Evolutionary conservation across 1,139 yeast species (phyloP), one percentile per base, ranked within the genome.

Genomic region (Scheffersomyces titani): DNA sequence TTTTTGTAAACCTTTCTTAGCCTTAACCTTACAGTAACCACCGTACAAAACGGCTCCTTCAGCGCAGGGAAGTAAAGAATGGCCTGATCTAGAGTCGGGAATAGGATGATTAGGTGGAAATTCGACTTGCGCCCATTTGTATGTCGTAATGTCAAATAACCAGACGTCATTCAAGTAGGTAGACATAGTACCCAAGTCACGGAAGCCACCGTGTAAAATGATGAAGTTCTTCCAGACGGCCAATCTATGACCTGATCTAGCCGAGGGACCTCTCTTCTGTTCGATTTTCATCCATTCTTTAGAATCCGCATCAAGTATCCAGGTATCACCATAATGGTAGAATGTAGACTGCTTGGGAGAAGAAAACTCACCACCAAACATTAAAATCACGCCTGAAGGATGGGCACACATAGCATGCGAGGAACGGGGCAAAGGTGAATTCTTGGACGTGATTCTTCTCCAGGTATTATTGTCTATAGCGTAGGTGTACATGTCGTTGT

Each of bases 341-440:
- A 94, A 94, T 0, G 98, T 92, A 53, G 92, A 87, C 72, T 94
- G 99, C 68, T 93, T 94, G 2, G 98, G 98, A 6, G 97, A 90
- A 1, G 98, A 91, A 66, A 94, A 94, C 72, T 94, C 99, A 63
- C 99, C 99, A 54, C 98, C 99, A 76, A 92, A 94, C 80, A 94
- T 74, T 59, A 94, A 74, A 24, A 91, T 82, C 1, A 92, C 76
- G 7, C 98, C 98, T 2, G 93, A 87, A 1, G 98, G 97, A 71
- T 94, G 98, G 0, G 92, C 89, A 62, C 94, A 88, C 92, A 92
- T 90, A 2, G 97, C 90, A 66, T 96, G 98, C 0, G 98, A 92
- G 0, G 97, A 90, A 62, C 99, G 78, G 1, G 98, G 97, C 68
- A 93, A 82, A 13, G 99, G 99, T 0, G 96, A 74, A 69, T 94